phyloP scores from a whole-genome alignment of 495 filamentous ascomycete genomes.

The Aspergillus olivimuriae region DNA sequence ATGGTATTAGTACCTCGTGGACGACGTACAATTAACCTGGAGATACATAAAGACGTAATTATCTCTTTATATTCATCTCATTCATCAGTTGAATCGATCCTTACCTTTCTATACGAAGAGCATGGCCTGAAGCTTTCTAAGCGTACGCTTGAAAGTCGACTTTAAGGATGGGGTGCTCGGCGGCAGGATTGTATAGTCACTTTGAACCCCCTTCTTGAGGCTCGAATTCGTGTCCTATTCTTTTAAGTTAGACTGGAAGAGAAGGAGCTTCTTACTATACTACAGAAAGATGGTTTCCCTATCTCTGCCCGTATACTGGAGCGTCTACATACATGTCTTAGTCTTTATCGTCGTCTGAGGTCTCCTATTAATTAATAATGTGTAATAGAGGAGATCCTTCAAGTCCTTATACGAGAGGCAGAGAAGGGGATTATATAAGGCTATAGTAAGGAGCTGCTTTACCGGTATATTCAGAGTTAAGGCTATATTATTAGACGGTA shows the following conservation, averaged over 20 bases:
- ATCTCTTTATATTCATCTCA: background rate
- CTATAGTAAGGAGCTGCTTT: constrained; percentile 10
- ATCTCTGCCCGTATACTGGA: background rate
- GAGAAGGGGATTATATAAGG: constrained; percentile 7
- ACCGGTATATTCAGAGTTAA: constrained; percentile 11
- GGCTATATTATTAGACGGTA: constrained; percentile 6
- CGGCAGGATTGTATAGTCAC: background rate
- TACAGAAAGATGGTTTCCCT: background rate
- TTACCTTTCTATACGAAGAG: background rate
- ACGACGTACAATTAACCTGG: background rate
- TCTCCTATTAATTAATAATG: background rate
- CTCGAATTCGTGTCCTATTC: background rate
- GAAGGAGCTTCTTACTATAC: background rate
- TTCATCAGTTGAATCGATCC: background rate
- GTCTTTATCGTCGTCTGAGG: background rate
- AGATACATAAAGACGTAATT: background rate
- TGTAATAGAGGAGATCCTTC: background rate
- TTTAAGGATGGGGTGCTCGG: background rate
- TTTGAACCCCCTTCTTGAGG: background rate
- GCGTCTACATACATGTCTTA: background rate
- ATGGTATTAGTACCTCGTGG: background rate
- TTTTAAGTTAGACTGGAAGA: background rate
- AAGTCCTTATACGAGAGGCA: background rate
- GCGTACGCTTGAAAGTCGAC: background rate
- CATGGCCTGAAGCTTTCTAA: background rate